Conservation (phyloP, 2,329 filamentous ascomycete genomes). For the Fusarium compactum region DNA sequence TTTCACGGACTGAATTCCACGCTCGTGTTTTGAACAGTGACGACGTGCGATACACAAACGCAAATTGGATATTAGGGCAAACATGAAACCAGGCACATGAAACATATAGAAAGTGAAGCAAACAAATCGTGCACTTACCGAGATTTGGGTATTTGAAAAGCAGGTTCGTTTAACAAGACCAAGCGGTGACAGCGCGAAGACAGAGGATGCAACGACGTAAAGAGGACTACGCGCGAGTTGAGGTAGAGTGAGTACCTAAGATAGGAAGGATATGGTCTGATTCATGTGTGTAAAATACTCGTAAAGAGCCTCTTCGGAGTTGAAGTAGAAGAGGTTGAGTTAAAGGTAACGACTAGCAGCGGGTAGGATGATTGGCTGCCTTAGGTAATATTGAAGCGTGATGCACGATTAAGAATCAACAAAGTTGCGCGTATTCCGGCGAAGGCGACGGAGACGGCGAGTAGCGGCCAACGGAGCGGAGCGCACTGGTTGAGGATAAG, state of each 20-base stretch:
- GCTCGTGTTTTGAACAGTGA: constrained; percentile 5
- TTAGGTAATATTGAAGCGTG: constrained; percentile 32
- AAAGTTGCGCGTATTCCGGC: constrained; percentile 33
- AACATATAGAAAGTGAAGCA: constrained; percentile 27
- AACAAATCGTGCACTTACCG: constrained; percentile 33
- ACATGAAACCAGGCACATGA: constrained; percentile 16
- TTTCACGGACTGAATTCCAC: constrained; percentile 8
- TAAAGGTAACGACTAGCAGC: constrained; percentile 21
- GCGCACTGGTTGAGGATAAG: constrained; percentile 26
- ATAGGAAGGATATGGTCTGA: constrained; percentile 3
- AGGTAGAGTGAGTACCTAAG: neutral
- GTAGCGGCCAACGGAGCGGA: constrained; percentile 30
- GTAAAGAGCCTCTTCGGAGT: constrained; percentile 17
- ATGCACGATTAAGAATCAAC: constrained; percentile 15
- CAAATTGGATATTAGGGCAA: constrained; percentile 3
- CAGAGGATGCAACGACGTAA: constrained; percentile 4
- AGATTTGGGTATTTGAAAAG: constrained; percentile 2
- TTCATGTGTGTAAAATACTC: neutral
- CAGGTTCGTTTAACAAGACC: neutral
- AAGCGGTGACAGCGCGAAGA: constrained; percentile 1
- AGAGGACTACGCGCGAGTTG: constrained; percentile 10
- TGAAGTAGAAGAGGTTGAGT: constrained; percentile 22
- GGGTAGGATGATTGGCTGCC: constrained; percentile 25
- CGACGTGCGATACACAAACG: neutral
- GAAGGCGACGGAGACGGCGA: constrained; percentile 40